Evolutionary conservation across 306 rosid genomes (phyloP).

Genomic region (Vigna hirtella): DNA sequence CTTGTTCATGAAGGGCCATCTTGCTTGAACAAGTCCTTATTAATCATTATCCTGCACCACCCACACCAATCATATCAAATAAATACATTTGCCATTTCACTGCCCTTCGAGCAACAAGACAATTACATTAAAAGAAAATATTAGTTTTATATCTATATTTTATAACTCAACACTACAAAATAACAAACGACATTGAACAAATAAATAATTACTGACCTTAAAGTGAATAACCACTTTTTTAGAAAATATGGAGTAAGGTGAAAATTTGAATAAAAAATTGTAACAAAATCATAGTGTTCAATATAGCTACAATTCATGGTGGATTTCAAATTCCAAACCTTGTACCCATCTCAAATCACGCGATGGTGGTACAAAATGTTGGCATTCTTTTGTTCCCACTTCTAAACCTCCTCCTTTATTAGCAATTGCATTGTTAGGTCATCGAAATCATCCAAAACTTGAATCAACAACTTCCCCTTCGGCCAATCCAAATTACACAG

Average conservation of each 20-base stretch:
- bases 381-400: constrained; percentile 86
- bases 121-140: constrained; percentile 16
- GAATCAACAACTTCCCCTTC: constrained; percentile 71
- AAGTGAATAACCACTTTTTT: constrained; percentile 85
- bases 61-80: constrained; percentile 23
- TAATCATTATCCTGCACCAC: constrained; percentile 71
- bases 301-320: constrained; percentile 95
- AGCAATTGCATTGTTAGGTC: constrained; percentile 71
- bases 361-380: constrained; percentile 82
- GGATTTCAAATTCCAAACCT: constrained; percentile 94
- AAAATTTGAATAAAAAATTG: constrained; percentile 93
- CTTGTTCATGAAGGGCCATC: constrained; percentile 96
- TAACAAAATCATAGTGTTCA: constrained; percentile 83
- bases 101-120: constrained; percentile 22
- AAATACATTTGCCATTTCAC: not conserved
- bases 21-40: constrained; percentile 84
- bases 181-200: not conserved
- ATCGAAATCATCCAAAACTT: constrained; percentile 94
- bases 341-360: constrained; percentile 86
- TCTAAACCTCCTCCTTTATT: constrained; percentile 81
- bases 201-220: constrained; percentile 51
- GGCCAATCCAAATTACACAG: constrained; percentile 96
- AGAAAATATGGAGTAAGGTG: constrained; percentile 90
- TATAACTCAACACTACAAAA: not conserved
- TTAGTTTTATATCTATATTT: not conserved